Percentiles rank a stretch among this genome's conserved stretches.
Conservation (phyloP, 2,329 filamentous ascomycete genomes). For the Pseudogymnoascus sp. region DNA sequence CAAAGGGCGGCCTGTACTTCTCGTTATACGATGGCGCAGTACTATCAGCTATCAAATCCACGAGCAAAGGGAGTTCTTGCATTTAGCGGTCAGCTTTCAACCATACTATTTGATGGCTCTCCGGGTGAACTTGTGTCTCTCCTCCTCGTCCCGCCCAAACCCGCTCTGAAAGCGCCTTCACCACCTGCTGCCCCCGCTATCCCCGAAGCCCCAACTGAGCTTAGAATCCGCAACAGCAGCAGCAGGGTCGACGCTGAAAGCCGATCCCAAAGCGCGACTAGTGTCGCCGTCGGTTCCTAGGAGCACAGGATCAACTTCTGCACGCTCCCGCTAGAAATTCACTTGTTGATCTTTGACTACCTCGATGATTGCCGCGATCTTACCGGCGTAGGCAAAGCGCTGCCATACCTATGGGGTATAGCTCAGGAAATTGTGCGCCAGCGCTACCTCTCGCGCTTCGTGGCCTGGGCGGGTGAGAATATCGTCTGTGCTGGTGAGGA, state of each 20-base stretch:
- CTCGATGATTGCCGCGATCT: conserved; percentile 19
- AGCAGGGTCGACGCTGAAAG: background rate
- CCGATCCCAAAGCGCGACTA: background rate
- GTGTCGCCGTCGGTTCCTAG: background rate
- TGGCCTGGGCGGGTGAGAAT: background rate
- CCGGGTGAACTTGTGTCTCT: background rate
- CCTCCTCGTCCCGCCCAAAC: background rate
- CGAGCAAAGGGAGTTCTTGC: background rate
- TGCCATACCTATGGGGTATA: background rate
- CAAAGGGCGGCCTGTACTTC: background rate
- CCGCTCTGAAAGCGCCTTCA: background rate
- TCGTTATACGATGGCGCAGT: background rate
- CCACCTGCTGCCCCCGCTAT: no score
- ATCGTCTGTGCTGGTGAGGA: background rate
- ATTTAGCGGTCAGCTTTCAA: background rate
- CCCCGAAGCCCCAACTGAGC: no score
- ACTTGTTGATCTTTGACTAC: conserved; percentile 19
- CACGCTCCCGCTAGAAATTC: conserved; percentile 16
- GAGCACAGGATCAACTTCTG: background rate
- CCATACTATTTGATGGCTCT: background rate
- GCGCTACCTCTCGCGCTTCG: background rate
- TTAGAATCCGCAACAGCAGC: background rate
- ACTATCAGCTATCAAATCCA: background rate
- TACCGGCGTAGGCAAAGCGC: background rate
- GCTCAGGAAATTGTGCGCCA: background rate